phyloP scores from a whole-genome alignment of 2,329 filamentous ascomycete genomes.

The Venturia aucupariae region DNA sequence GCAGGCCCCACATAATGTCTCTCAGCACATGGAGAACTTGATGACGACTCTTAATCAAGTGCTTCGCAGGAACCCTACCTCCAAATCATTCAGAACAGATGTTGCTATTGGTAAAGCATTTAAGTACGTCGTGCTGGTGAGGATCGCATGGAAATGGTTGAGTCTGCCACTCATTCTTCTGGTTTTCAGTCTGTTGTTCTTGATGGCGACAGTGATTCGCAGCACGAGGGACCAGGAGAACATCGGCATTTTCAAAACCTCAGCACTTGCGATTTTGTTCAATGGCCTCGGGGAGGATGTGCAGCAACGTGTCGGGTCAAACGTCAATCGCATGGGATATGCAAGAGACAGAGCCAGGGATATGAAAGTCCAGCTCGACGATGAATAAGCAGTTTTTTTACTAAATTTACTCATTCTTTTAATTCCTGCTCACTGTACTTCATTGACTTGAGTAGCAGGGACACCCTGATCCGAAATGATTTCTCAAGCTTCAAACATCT shows the following conservation, averaged over 20 bases:
- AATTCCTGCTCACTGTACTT: background rate
- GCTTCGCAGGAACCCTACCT: background rate
- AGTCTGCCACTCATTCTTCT: constrained; percentile 21
- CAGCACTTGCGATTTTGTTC: constrained; percentile 23
- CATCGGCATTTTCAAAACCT: constrained; percentile 25
- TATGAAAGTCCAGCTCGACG: constrained; percentile 7
- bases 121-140: constrained; percentile 17
- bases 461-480: too few relatives aligned
- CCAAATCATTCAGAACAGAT: background rate
- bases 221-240: constrained; percentile 16
- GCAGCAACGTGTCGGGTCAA: background rate
- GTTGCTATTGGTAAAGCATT: constrained; percentile 15
- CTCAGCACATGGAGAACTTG: constrained; percentile 13
- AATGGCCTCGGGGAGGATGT: constrained; percentile 21
- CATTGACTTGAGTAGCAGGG: background rate
- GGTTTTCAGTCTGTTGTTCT: constrained; percentile 20
- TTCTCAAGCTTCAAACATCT: background rate
- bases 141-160: constrained; percentile 23
- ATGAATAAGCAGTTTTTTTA: background rate
- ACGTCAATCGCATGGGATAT: background rate
- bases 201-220: constrained; percentile 21
- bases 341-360: background rate
- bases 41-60: background rate
- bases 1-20: constrained; percentile 18
- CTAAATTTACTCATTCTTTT: background rate